Evolutionary conservation across 257 asterid species (phyloP), one percentile per base, ranked within the genome.

Genomic region (Ehretia macrophylla): DNA sequence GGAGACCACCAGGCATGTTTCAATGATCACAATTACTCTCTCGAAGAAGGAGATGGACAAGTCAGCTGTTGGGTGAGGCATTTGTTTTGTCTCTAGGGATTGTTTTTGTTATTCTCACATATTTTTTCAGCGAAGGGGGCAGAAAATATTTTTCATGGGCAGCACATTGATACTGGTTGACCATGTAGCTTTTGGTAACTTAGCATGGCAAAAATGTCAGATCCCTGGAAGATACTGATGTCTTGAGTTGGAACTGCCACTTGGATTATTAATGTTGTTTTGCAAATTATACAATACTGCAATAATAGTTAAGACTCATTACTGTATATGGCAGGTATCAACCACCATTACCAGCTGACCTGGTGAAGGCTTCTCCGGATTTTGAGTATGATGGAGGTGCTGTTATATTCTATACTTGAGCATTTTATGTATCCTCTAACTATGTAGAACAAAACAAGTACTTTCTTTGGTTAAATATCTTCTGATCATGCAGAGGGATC

Each of bases 1-100:
- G 78, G 93, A 92, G 71, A 88, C 97, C 58, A 88, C 95, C 37
- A 78, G 98, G 81, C 90, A 92, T 71, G 98, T 92, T 56, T 92
- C 97, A 6, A 81, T 83, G 95, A 83, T 88, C 71, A 84, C 93
- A 14, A 80, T 92, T 55, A 79, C 85, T 18, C 95, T 92, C 55
- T 84, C 98, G 42, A 84, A 82, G 63, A 75, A 70, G 58, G 95
- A 92, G 72, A 69, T 88, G 81, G 91, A 88, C 59, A 64, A 32
- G 59, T 57, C 77, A 47, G 77, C 86, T 27, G 75, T 85, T 35
- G 98, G 98, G 98, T 91, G 75, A 80, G 90, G 66, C 56, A 22
- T 59, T 63, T 39, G 62, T 51, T 58, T 56, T 10, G 46, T 57
- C 11, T 65, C 60, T 52, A 8, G 16, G 6, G 49, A 11, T 20